Percentiles rank a stretch among this genome's conserved stretches.
Evolutionary conservation across 2,329 filamentous ascomycete species (phyloP).

Genomic region (Scedosporium aurantiacum): DNA sequence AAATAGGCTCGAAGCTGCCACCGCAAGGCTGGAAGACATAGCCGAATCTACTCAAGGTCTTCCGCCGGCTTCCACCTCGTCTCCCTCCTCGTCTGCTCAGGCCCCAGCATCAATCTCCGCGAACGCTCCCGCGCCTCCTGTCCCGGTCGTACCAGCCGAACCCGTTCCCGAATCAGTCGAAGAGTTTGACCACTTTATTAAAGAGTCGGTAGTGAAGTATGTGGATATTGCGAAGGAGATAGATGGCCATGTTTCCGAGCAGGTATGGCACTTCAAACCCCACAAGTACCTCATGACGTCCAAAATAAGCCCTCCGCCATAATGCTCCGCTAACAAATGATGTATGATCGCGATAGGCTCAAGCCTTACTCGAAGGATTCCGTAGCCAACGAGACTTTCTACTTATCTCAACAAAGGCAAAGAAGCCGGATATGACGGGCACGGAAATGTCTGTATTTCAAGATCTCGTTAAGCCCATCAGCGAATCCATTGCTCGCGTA

Average conservation of each 20-base stretch:
- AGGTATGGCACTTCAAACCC: conserved; percentile 41
- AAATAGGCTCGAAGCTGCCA: conserved; percentile 86
- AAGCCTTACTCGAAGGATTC: conserved; percentile 53
- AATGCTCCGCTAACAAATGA: not conserved
- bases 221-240: conserved; percentile 66
- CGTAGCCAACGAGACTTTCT: conserved; percentile 79
- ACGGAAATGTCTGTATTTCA: conserved; percentile 54
- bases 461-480: conserved; percentile 76
- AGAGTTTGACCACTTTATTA: conserved; percentile 75
- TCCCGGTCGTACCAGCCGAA: conserved; percentile 33
- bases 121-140: conserved; percentile 12
- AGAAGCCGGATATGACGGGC: conserved; percentile 66
- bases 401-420: conserved; percentile 77
- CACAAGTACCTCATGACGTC: no score
- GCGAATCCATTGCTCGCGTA: conserved; percentile 68
- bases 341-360: conserved; percentile 28
- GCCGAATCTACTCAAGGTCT: conserved; percentile 62
- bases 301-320: not conserved
- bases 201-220: conserved; percentile 64
- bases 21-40: conserved; percentile 91
- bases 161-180: conserved; percentile 66
- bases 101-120: conserved; percentile 21
- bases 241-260: conserved; percentile 67
- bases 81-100: conserved; percentile 20
- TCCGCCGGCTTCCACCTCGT: conserved; percentile 30